Evolutionary conservation across 257 asterid species (phyloP).

Genomic region (Gentiana dahurica): DNA sequence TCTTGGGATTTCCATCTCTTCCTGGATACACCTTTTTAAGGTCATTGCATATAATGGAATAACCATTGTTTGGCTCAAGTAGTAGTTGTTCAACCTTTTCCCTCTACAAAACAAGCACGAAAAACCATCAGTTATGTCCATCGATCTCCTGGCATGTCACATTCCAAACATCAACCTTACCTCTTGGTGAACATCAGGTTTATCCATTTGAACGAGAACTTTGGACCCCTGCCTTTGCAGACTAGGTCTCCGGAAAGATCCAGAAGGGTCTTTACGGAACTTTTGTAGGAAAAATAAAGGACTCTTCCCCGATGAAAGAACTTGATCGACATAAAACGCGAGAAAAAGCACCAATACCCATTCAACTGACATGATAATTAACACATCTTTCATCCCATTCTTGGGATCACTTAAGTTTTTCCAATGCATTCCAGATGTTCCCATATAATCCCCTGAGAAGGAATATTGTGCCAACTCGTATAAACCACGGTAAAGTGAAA

Average conservation of each 20-base stretch:
- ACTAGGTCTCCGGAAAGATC: conserved; percentile 58
- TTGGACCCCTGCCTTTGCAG: conserved; percentile 62
- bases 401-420: conserved; percentile 46
- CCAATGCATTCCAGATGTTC: conserved; percentile 94
- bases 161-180: conserved; percentile 24
- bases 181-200: conserved; percentile 77
- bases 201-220: conserved; percentile 64
- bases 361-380: conserved; percentile 64
- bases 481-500: conserved; percentile 78
- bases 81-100: conserved; percentile 79
- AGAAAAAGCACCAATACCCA: conserved; percentile 69
- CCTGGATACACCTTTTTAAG: conserved; percentile 81
- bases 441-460: conserved; percentile 58
- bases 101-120: conserved; percentile 34
- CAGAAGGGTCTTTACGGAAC: conserved; percentile 33
- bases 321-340: conserved; percentile 69
- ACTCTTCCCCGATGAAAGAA: conserved; percentile 59
- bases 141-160: conserved; percentile 3
- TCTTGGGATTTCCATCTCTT: conserved; percentile 87
- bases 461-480: conserved; percentile 76
- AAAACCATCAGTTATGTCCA: conserved; percentile 13
- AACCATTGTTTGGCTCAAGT: conserved; percentile 47
- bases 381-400: conserved; percentile 67
- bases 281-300: conserved; percentile 45
- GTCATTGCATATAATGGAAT: conserved; percentile 62